Conservation (phyloP, 2,329 filamentous ascomycete genomes). For the Tolypocladium tundrense region DNA sequence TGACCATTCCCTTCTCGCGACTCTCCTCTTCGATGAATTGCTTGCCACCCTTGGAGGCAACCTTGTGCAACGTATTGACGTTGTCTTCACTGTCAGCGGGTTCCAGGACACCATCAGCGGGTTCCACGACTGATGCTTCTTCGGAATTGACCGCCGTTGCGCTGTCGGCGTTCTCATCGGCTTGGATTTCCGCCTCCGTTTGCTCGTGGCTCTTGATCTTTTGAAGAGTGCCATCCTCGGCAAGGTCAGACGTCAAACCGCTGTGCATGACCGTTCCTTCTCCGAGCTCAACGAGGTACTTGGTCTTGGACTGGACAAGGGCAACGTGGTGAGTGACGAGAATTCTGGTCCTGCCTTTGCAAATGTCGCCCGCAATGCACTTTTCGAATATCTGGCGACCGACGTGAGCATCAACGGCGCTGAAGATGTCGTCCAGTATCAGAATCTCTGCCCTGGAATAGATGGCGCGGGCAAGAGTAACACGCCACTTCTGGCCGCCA, state of each 20-base stretch:
- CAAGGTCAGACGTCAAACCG: constrained; percentile 56
- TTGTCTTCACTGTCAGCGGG: constrained; percentile 27
- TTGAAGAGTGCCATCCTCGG: constrained; percentile 43
- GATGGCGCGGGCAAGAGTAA: constrained; percentile 68
- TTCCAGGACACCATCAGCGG: constrained; percentile 24
- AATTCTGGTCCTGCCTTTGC: constrained; percentile 60
- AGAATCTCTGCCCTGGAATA: constrained; percentile 71
- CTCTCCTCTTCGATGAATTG: constrained; percentile 70
- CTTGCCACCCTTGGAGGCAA: constrained; percentile 42
- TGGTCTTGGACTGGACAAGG: constrained; percentile 58
- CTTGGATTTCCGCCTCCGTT: constrained; percentile 29
- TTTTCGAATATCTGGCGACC: constrained; percentile 71
- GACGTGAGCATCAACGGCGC: constrained; percentile 71
- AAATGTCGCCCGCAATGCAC: constrained; percentile 61
- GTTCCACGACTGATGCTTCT: constrained; percentile 30
- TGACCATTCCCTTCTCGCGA: constrained; percentile 61
- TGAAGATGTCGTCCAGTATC: constrained; percentile 76
- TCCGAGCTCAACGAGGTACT: constrained; percentile 64
- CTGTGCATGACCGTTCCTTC: constrained; percentile 56
- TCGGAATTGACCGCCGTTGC: constrained; percentile 46
- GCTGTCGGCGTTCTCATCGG: constrained; percentile 33
- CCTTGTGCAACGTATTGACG: constrained; percentile 33
- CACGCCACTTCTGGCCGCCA: constrained; percentile 74
- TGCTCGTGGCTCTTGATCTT: constrained; percentile 49
- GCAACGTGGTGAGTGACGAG: constrained; percentile 73